Evolutionary conservation across 768 basidiomycete genomes (phyloP).

Genomic region (Suillus brevipes): DNA sequence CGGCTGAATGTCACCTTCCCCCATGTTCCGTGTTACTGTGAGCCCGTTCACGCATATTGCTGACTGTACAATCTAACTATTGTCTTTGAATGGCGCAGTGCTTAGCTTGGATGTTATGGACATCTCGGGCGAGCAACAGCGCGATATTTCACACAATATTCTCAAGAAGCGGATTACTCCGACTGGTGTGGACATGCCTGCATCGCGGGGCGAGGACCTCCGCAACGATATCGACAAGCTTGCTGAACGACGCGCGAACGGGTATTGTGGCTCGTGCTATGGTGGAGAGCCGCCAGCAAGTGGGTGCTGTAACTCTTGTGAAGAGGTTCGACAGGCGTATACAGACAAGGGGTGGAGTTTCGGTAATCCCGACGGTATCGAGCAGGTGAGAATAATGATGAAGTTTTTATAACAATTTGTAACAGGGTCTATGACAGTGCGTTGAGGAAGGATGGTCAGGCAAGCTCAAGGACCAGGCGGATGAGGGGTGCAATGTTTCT

Average conservation of each 20-base stretch:
- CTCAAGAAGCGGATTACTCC: constrained; percentile 75
- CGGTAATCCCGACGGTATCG: constrained; percentile 82
- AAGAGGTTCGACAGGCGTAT: constrained; percentile 90
- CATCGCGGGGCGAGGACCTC: constrained; percentile 59
- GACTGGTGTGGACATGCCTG: constrained; percentile 58
- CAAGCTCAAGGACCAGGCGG: constrained; percentile 86
- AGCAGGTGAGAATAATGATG: constrained; percentile 65
- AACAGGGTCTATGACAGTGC: constrained; percentile 55
- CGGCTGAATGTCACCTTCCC: constrained; percentile 94
- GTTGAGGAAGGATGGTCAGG: constrained; percentile 93
- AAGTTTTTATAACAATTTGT: not conserved
- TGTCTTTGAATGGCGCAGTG: constrained; percentile 48
- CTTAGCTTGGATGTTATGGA: constrained; percentile 97
- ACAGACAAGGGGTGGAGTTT: constrained; percentile 95
- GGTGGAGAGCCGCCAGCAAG: constrained; percentile 73
- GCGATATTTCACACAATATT: constrained; percentile 88
- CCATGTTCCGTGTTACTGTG: constrained; percentile 95
- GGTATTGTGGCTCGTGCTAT: constrained; percentile 95
- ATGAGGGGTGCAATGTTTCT: constrained; percentile 92
- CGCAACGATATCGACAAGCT: constrained; percentile 87
- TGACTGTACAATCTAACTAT: not conserved
- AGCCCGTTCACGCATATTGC: constrained; percentile 34
- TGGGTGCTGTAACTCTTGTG: constrained; percentile 96
- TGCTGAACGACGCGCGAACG: constrained; percentile 54
- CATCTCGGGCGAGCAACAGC: constrained; percentile 93